phyloP scores from a whole-genome alignment of 768 basidiomycete species.

The Xerocomellus chrysenteron region DNA sequence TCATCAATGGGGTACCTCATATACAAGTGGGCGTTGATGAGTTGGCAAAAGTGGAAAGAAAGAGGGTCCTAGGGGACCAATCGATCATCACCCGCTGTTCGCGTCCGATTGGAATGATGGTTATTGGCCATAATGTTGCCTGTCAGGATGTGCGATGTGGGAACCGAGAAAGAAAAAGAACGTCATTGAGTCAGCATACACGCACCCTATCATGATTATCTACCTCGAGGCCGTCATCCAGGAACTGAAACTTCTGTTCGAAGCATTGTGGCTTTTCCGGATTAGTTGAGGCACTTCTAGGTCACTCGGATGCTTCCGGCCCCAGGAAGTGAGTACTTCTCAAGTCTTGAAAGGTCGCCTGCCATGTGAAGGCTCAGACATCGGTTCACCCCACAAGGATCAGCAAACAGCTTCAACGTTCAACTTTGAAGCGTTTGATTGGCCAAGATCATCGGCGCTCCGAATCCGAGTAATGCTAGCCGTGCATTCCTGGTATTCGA shows the following conservation, averaged over 20 bases:
- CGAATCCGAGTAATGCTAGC: too few species aligned
- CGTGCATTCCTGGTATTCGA: background rate
- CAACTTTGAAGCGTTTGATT: too few species aligned
- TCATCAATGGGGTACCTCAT: constrained; percentile 7
- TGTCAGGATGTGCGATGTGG: background rate
- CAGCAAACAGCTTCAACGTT: too few species aligned
- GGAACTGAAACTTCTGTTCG: background rate
- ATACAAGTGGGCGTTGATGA: background rate
- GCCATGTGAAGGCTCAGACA: too few species aligned
- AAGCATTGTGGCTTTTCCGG: background rate
- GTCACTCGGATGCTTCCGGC: background rate
- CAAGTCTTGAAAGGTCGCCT: too few species aligned
- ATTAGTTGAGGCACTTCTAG: background rate
- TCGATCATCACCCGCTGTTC: background rate
- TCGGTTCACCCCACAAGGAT: too few species aligned
- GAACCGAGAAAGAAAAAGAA: background rate
- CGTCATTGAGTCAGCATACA: background rate
- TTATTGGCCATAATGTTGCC: background rate
- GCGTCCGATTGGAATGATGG: constrained; percentile 1
- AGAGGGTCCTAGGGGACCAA: background rate
- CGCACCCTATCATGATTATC: background rate
- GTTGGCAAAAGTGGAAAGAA: constrained; percentile 11
- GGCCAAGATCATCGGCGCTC: too few species aligned
- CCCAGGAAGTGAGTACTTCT: background rate
- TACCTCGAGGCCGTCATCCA: constrained; percentile 12